Evolutionary conservation across 192 early-diverging fungal genomes (phyloP), one percentile per base, ranked within the genome.

Genomic region (Dispira parvispora): DNA sequence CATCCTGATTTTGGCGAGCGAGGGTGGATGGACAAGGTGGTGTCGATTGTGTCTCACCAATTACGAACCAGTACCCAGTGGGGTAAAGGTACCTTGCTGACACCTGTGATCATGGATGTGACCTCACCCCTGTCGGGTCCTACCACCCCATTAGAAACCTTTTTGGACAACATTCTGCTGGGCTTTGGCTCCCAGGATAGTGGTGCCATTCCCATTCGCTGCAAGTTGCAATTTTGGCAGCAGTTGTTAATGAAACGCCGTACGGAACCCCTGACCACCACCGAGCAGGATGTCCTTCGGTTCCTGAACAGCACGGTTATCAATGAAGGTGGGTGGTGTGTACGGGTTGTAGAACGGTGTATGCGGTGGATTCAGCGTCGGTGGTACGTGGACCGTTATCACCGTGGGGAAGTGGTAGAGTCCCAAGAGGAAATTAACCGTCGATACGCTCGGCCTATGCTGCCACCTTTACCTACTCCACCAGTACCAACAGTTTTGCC

Each of bases 401-500:
- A 54, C 69, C 65, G n/a, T 64, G 64, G 27, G 11, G 63, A 67
- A 38, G 26, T 25, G 43, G 26, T 20, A n/a, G 45, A 62, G 45
- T 46, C 57, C 53, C 67, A 52, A 4, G 42, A 54, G 11, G 61
- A 62, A 4, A 25, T 32, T 13, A 12, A 16, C n/a, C 27, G 44
- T 49, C 61, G 61, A 25, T 79, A 74, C 43, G 63, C 46, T 64
- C 76, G 82, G 9, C 80, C 80, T 6, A 38, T 43, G 50, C 65
- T 84, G 47, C 80, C 80, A 13, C 47, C 74, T 4, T 66, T 83
- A 63, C 61, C 75, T 0, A 77, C 83, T 27, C 82, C 82, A 16
- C 69, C 73, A 0, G 82, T 91, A 11, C 89, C 90, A 0, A 94
- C 89, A 0, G 89, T 96, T 20, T 72, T 93, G 21, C 93, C 93